phyloP scores from a whole-genome alignment of 2,329 filamentous ascomycete species.

The Nemania sp. region DNA sequence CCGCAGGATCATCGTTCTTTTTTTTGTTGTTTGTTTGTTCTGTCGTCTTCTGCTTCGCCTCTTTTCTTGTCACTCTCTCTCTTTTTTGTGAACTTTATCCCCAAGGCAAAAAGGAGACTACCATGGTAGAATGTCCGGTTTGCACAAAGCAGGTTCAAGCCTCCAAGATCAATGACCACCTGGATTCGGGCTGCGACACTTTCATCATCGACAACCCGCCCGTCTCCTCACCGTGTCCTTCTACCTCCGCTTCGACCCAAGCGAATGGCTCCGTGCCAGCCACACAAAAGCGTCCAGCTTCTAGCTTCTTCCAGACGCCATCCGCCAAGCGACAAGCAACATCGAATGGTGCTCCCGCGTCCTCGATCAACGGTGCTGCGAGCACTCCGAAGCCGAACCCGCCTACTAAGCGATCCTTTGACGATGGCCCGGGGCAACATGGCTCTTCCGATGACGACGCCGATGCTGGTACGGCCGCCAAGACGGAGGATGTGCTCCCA shows the following conservation, averaged over 20 bases:
- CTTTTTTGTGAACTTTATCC: not conserved
- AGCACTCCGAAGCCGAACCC: slow-evolving; percentile 40
- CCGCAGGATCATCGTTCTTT: no score
- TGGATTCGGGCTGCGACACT: slow-evolving; percentile 79
- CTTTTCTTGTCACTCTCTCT: not conserved
- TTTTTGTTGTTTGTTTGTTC: no score
- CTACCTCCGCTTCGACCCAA: slow-evolving; percentile 43
- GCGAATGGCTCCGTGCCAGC: slow-evolving; percentile 43
- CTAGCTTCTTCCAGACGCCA: slow-evolving; percentile 66
- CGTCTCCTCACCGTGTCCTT: slow-evolving; percentile 40
- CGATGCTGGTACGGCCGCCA: slow-evolving; percentile 23
- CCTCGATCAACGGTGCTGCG: slow-evolving; percentile 42
- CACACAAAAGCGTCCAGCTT: slow-evolving; percentile 59
- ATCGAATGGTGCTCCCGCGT: slow-evolving; percentile 40
- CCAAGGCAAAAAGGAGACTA: slow-evolving; percentile 18
- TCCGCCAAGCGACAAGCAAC: slow-evolving; percentile 58
- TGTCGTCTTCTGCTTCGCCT: not conserved
- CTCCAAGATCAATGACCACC: slow-evolving; percentile 82
- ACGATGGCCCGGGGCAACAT: slow-evolving; percentile 52
- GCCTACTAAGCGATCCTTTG: slow-evolving; percentile 57
- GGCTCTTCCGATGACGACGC: slow-evolving; percentile 34
- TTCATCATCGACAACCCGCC: slow-evolving; percentile 62
- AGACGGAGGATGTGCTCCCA: slow-evolving; percentile 30
- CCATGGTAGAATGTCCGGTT: slow-evolving; percentile 76
- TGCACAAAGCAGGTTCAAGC: slow-evolving; percentile 75